Conservation (phyloP, 2,329 filamentous ascomycete genomes). For the Daldinia sp. region DNA sequence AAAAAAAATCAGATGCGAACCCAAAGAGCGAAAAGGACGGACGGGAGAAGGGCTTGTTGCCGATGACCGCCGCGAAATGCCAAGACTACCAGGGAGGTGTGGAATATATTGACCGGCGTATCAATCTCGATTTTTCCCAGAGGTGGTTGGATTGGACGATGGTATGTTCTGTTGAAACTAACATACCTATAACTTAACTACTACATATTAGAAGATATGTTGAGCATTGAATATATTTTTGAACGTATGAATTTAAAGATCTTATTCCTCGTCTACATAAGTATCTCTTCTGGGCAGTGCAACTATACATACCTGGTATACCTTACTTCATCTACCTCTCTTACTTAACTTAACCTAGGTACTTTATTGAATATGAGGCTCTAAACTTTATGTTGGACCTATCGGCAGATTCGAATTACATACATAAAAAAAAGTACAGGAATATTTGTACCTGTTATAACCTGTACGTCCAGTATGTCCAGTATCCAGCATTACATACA, state of each 20-base stretch:
- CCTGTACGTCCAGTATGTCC: too few species aligned
- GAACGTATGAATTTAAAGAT: not conserved
- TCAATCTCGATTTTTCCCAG: conserved; percentile 40
- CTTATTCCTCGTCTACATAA: not conserved
- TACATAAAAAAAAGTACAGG: conserved; percentile 6
- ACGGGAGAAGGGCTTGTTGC: conserved; percentile 33
- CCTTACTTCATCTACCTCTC: not conserved
- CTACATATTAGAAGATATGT: not conserved
- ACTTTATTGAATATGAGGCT: conserved; percentile 16
- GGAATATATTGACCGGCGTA: conserved; percentile 42
- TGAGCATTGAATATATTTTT: not conserved
- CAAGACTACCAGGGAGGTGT: conserved; percentile 39
- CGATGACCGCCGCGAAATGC: conserved; percentile 34
- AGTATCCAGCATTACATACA: not conserved
- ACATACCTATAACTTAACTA: not conserved
- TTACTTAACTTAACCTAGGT: not conserved
- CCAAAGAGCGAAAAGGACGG: conserved; percentile 28
- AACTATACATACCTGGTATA: not conserved
- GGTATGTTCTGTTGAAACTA: conserved; percentile 1
- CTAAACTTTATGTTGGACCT: conserved; percentile 17
- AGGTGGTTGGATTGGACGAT: conserved; percentile 29
- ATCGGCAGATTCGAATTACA: conserved; percentile 23
- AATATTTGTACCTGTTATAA: not conserved
- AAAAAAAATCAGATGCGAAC: conserved; percentile 15
- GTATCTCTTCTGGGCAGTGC: not conserved